phyloP scores from a whole-genome alignment of 257 asterid species.

The Nicotiana noctiflora region DNA sequence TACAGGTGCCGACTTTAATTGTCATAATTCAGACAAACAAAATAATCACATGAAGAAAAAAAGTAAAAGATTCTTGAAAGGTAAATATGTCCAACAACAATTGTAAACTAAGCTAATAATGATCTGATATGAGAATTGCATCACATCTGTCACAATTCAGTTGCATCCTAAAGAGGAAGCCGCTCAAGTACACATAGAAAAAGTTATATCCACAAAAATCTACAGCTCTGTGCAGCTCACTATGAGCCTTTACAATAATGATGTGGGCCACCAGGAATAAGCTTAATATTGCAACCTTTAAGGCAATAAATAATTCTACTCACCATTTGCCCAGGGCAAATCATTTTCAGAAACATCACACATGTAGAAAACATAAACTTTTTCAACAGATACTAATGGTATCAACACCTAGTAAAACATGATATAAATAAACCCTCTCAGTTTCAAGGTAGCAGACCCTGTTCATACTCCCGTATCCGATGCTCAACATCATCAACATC shows the following conservation, averaged over 20 bases:
- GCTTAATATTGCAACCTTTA: not conserved
- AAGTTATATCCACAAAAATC: not conserved
- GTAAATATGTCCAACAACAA: not conserved
- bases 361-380: not conserved
- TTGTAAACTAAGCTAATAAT: not conserved
- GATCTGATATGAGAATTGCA: not conserved
- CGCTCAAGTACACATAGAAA: not conserved
- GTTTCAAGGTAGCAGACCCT: slow-evolving; percentile 43
- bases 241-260: not conserved
- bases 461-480: slow-evolving; percentile 87
- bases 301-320: not conserved
- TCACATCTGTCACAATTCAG: not conserved
- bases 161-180: not conserved
- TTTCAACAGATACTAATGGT: not conserved
- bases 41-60: not conserved
- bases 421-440: not conserved
- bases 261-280: not conserved
- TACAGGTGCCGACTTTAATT: not conserved
- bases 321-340: not conserved
- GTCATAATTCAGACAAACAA: not conserved
- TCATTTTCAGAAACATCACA: not conserved
- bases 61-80: not conserved
- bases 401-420: slow-evolving; percentile 4
- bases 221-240: not conserved
- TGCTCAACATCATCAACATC: slow-evolving; percentile 93